A percentile compares a stretch with the other conserved stretches of the same genome.
phyloP scores from a whole-genome alignment of 1,284 basidiomycete species.

The Thecaphora thlaspeos region DNA sequence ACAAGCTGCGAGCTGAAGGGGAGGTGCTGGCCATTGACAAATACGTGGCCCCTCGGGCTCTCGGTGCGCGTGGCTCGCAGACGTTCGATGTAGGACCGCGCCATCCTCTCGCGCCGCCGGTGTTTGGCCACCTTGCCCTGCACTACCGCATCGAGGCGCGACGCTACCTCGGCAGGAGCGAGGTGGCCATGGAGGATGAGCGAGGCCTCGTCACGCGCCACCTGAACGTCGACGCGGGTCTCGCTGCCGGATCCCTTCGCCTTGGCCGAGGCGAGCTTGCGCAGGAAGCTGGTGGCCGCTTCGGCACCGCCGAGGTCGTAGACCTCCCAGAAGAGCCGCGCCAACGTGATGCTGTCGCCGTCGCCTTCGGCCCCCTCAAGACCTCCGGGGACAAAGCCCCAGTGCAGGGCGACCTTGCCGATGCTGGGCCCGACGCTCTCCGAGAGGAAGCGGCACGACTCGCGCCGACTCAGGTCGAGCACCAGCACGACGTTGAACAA shows the following conservation, averaged over 20 bases:
- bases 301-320: constrained; percentile 23
- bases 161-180: constrained; percentile 3
- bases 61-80: constrained; percentile 21
- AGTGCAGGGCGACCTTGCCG: constrained; percentile 39
- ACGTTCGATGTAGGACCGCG: constrained; percentile 28
- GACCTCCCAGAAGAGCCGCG: constrained; percentile 42
- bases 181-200: constrained; percentile 16
- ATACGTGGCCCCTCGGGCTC: constrained; percentile 61
- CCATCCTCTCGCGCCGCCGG: constrained; percentile 8
- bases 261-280: constrained; percentile 12
- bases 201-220: constrained; percentile 28
- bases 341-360: constrained; percentile 19
- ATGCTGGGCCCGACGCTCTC: constrained; percentile 37
- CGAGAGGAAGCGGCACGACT: constrained; percentile 36
- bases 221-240: constrained; percentile 10
- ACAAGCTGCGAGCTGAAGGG: constrained; percentile 67
- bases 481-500: constrained; percentile 51
- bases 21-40: constrained; percentile 84
- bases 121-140: constrained; percentile 5
- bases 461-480: constrained; percentile 38
- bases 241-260: constrained; percentile 2
- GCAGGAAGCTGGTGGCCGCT: constrained; percentile 23
- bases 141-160: constrained; percentile 9
- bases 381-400: constrained; percentile 47
- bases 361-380: constrained; percentile 18